Evolutionary conservation across 768 basidiomycete species (phyloP), one percentile per base, ranked within the genome.

Genomic region (Kwoniella mangroviensis): DNA sequence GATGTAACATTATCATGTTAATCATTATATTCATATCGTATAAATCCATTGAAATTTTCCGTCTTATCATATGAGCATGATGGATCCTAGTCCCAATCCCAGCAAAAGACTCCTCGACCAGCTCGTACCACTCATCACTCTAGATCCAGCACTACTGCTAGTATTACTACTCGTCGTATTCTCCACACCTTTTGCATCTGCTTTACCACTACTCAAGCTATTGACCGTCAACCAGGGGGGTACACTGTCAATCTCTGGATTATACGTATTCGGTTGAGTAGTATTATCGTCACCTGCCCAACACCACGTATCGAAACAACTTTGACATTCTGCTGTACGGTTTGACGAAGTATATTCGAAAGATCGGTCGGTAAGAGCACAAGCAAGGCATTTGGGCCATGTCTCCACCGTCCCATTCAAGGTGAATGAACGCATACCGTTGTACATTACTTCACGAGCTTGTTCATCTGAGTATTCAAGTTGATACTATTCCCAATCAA

Each of bases 301-400:
- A 64, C 82, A 83, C 76, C 76, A 83, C 7, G 74, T 77, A 58
- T 76, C 69, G 70, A 83, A 81, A 63, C 82, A 83, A n/a, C 52
- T 17, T 57, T 80, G 76, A 71, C 82, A 83, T n/a, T 71, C 74
- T 61, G 76, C 43, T 9, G 76, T 70, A 41, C 82, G 67, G 42
- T 77, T 75, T 22, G 57, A 43, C 10, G 71, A 66, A 13, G 74
- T 78, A 69, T 80, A 79, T 51, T 53, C 69, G 56, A 75, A 79
- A 4, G 77, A 85, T 21, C 87, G 84, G 58, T 88, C 90, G 86
- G 84, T 88, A 73, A 85, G 87, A 69, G 87, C 92, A 79, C 92
- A 90, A 77, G 88, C 88, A 22, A 94, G 84, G 74, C 92, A 93
- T 49, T 85, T 85, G 2, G 89, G 86, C 85, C 86, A 90, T 62